phyloP scores from a whole-genome alignment of 2,329 filamentous ascomycete species.

The Leptodontidium sp. region DNA sequence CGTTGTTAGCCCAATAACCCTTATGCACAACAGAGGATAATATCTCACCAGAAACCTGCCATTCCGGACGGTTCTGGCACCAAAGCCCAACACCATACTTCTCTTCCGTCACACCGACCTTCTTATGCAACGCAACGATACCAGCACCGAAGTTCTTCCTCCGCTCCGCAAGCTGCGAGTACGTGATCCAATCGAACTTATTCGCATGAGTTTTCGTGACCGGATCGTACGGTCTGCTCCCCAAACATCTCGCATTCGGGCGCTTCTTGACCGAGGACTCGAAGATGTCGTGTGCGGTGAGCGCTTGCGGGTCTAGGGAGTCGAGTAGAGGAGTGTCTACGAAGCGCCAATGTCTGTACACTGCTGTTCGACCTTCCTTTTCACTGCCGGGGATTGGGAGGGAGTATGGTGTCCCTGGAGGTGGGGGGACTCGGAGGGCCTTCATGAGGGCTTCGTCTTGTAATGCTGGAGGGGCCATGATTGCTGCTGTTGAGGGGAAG shows the following conservation, averaged over 20 bases:
- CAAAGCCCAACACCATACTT: constrained; percentile 83
- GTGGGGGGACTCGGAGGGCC: constrained; percentile 40
- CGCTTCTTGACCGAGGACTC: constrained; percentile 69
- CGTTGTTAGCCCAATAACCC: constrained; percentile 26
- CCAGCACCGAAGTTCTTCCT: constrained; percentile 87
- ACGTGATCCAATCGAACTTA: constrained; percentile 82
- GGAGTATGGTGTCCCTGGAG: constrained; percentile 67
- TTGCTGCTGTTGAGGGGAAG: constrained; percentile 1
- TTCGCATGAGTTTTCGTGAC: constrained; percentile 74
- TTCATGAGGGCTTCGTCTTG: constrained; percentile 41
- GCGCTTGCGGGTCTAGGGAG: constrained; percentile 74
- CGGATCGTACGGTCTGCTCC: constrained; percentile 81
- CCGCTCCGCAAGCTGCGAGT: constrained; percentile 78
- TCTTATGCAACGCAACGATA: constrained; percentile 81
- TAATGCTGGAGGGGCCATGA: constrained; percentile 40
- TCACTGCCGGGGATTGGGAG: constrained; percentile 79
- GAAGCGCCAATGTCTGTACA: constrained; percentile 87
- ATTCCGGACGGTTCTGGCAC: constrained; percentile 88
- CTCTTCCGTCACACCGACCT: constrained; percentile 69
- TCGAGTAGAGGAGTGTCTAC: constrained; percentile 74
- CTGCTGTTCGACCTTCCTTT: constrained; percentile 72
- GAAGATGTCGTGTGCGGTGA: constrained; percentile 83
- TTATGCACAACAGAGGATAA: background rate
- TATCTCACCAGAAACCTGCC: constrained; percentile 77
- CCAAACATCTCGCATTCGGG: constrained; percentile 77